Percentiles rank a stretch among this genome's conserved stretches.
Conservation (phyloP, 2,329 filamentous ascomycete species). For the Dothistroma pini region DNA sequence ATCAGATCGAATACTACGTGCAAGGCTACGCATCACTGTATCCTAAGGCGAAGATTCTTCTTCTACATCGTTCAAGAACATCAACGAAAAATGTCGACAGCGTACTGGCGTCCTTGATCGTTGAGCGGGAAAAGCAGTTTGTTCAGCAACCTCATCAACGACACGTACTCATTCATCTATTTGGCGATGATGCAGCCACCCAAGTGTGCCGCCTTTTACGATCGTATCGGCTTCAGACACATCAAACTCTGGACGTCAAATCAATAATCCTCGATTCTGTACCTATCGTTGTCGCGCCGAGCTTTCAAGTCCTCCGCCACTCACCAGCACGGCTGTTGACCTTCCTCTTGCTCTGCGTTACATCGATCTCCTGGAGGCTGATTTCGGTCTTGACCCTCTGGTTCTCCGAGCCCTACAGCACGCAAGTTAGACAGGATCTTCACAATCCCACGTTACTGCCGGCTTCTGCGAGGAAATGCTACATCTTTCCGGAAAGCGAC, state of each 20-base stretch:
- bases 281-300: conserved; percentile 18
- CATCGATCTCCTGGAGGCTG: conserved; percentile 16
- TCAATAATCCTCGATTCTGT: conserved; percentile 28
- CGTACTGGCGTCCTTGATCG: conserved; percentile 15
- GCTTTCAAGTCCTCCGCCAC: conserved; percentile 1
- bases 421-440: conserved; percentile 22
- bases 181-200: conserved; percentile 25
- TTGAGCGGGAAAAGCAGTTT: conserved; percentile 12
- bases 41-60: conserved; percentile 23
- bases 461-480: conserved; percentile 23
- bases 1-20: conserved; percentile 28
- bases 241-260: conserved; percentile 17
- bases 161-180: conserved; percentile 28
- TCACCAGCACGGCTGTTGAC: conserved; percentile 12
- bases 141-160: conserved; percentile 5
- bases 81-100: conserved; percentile 13
- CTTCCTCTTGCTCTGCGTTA: conserved; percentile 16
- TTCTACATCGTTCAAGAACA: conserved; percentile 20
- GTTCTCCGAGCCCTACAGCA: conserved; percentile 16
- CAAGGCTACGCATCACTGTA: conserved; percentile 28
- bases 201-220: conserved; percentile 26
- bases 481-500: conserved; percentile 27
- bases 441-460: conserved; percentile 23
- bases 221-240: conserved; percentile 26
- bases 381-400: conserved; percentile 19